Evolutionary conservation across 2,329 filamentous ascomycete genomes (phyloP).

Genomic region (Xylariales sp.): DNA sequence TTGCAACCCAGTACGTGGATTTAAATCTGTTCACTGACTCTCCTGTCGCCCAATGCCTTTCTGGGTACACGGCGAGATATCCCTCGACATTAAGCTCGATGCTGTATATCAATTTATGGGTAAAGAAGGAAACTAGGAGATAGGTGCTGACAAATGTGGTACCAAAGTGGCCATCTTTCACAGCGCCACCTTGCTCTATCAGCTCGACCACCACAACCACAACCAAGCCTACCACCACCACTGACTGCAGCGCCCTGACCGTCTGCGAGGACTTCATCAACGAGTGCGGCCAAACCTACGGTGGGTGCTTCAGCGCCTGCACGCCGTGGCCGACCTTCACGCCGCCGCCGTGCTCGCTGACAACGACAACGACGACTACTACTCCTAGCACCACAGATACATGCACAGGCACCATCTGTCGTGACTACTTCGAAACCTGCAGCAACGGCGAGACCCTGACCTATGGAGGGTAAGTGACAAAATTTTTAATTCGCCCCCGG

Average conservation of each 20-base stretch:
- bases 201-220: background rate
- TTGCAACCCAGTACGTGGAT: too few relatives aligned
- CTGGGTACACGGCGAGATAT: too few relatives aligned
- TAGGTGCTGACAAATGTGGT: background rate
- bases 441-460: background rate
- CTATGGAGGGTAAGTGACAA: conserved; percentile 2
- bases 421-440: conserved; percentile 2
- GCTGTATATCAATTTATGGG: too few relatives aligned
- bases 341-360: conserved; percentile 5
- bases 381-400: background rate
- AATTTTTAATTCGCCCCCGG: background rate
- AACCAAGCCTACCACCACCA: background rate
- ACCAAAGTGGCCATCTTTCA: conserved; percentile 2
- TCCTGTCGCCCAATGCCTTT: too few relatives aligned
- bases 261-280: conserved; percentile 16
- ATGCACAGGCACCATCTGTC: background rate
- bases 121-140: too few relatives aligned
- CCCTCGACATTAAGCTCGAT: too few relatives aligned
- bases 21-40: too few relatives aligned
- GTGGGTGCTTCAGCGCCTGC: conserved; percentile 11
- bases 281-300: conserved; percentile 12
- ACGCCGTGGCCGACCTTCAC: conserved; percentile 5
- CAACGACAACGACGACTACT: background rate
- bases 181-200: conserved; percentile 5
- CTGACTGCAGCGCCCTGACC: conserved; percentile 8